These are phyloP conservation scores for Cardamine resedifolia DNA, from an alignment of 345 rosid species.

Conservation along the genomic window DNA sequence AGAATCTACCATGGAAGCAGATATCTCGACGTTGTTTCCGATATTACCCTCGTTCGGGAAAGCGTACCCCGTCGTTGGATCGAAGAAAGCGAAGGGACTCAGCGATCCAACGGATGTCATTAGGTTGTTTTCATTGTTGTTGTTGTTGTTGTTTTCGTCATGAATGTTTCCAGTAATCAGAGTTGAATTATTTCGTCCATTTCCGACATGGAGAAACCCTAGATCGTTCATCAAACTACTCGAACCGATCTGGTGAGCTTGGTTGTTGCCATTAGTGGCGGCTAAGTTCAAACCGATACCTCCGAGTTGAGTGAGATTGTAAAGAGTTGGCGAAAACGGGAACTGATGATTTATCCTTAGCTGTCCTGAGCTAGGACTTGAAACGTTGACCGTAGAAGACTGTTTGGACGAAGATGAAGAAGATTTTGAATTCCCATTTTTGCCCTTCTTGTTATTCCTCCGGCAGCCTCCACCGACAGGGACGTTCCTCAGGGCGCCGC, in stretches of 20 bases:
- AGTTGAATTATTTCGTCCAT: slow-evolving; percentile 42
- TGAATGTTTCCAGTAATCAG: slow-evolving; percentile 28
- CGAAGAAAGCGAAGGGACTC: slow-evolving; percentile 57
- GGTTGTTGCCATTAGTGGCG: slow-evolving; percentile 41
- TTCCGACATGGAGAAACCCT: slow-evolving; percentile 45
- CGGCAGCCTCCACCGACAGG: slow-evolving; percentile 86
- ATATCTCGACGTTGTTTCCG: slow-evolving; percentile 32
- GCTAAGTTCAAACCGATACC: slow-evolving; percentile 59
- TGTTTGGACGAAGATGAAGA: slow-evolving; percentile 43
- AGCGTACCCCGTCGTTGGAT: slow-evolving; percentile 42
- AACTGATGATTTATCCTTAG: slow-evolving; percentile 41
- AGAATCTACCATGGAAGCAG: slow-evolving; percentile 46
- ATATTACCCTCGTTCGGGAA: slow-evolving; percentile 46
- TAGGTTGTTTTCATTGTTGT: slow-evolving; percentile 22
- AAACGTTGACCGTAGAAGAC: slow-evolving; percentile 36
- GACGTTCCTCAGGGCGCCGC: slow-evolving; percentile 70
- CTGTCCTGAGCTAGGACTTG: slow-evolving; percentile 46
- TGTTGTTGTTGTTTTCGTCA: slow-evolving; percentile 24
- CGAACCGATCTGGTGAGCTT: slow-evolving; percentile 30
- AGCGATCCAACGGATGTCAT: slow-evolving; percentile 37
- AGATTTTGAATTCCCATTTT: slow-evolving; percentile 43
- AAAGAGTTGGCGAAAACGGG: slow-evolving; percentile 55
- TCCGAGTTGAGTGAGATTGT: slow-evolving; percentile 46
- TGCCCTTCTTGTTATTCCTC: slow-evolving; percentile 60
- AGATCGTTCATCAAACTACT: slow-evolving; percentile 38